Evolutionary conservation across 306 rosid genomes (phyloP), one percentile per base, ranked within the genome.

Genomic region (Alnus glutinosa): DNA sequence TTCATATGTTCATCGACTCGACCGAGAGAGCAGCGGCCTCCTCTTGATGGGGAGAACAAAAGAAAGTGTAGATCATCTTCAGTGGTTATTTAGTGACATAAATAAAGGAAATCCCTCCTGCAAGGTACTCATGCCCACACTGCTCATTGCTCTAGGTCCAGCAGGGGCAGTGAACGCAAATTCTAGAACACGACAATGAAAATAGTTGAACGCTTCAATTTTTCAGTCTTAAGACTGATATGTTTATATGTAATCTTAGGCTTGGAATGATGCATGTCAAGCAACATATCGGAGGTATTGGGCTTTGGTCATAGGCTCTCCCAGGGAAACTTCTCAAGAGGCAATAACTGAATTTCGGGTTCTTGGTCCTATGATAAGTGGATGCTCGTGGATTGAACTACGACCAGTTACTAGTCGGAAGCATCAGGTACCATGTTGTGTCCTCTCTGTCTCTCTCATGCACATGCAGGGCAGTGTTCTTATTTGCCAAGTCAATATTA

Each of bases 351-450:
- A 95, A 81, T 92, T 89, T 73, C 92, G 97, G 73, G 91, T 95
- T 75, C 96, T 92, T 83, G 98, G 98, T 79, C 97, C 97, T 3
- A 89, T 80, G 77, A 95, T 95, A 80, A 91, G 90, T 73, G 98
- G 98, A 77, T 95, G 98, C 89, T 91, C 98, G 1, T 95, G 98
- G 98, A 80, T 95, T 77, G 98, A 95, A 84, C 79, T 95, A 57
- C 85, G 88, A 50, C 98, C 98, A 39, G 90, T 86, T 63, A 95
- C 98, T 71, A 85, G 75, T 78, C 84, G 97, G 83, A 95, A 95
- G 84, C 98, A 95, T 81, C 98, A 95, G 97, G 98, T 92, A 85
- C 78, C 70, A 58, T 55, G 76, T 48, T 48, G 54, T 12, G 32
- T 68, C 28, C 28, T 23, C 77, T 63, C 76, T 75, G 7, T 62